phyloP scores from a whole-genome alignment of 371 early-diverging fungal genomes.

The Choanephora cucurbitarum region DNA sequence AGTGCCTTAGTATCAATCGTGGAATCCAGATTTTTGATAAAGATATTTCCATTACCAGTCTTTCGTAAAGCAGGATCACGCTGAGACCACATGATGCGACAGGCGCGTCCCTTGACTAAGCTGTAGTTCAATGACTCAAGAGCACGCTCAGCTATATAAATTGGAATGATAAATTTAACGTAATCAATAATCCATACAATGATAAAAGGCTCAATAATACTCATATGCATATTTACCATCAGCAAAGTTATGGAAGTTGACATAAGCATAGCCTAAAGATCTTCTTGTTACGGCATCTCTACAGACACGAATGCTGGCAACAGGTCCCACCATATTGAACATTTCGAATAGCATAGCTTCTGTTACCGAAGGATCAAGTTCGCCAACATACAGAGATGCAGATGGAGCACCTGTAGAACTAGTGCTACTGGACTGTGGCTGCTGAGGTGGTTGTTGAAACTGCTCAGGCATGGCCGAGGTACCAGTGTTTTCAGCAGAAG shows the following conservation, averaged over 20 bases:
- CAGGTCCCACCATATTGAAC: constrained; percentile 93
- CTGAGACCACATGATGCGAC: constrained; percentile 99
- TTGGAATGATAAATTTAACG: too few relatives aligned
- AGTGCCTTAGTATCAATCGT: constrained; percentile 95
- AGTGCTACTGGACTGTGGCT: constrained; percentile 15
- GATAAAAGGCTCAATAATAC: too few relatives aligned
- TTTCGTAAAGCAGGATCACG: constrained; percentile 95
- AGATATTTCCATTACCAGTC: constrained; percentile 95
- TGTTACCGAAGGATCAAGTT: constrained; percentile 90
- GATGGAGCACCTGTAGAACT: constrained; percentile 49
- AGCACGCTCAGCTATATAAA: constrained; percentile 83
- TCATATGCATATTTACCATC: constrained; percentile 67
- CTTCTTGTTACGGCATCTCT: constrained; percentile 96
- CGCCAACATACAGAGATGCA: constrained; percentile 88
- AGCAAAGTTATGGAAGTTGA: constrained; percentile 83
- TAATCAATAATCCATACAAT: too few relatives aligned
- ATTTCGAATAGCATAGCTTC: constrained; percentile 96
- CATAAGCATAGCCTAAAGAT: constrained; percentile 96
- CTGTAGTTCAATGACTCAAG: constrained; percentile 94
- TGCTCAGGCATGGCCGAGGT: neutral
- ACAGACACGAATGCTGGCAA: constrained; percentile 97
- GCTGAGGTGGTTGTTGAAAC: constrained; percentile 6
- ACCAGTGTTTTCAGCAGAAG: neutral
- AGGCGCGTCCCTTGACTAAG: constrained; percentile 87
- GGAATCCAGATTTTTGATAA: constrained; percentile 99